Conservation (phyloP, 768 basidiomycete genomes). For the Termitomyces sp. region DNA sequence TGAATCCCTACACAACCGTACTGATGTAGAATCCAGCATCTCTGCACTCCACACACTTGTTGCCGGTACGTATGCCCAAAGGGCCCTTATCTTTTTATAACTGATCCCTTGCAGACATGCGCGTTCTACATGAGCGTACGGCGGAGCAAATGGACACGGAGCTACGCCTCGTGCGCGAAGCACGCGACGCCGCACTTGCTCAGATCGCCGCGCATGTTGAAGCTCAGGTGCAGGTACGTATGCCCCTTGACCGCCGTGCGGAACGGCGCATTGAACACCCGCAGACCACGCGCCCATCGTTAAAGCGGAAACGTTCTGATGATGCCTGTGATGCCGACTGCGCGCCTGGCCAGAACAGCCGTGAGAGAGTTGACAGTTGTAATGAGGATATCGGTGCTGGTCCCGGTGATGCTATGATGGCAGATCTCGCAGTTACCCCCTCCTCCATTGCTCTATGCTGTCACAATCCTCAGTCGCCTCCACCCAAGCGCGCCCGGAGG, state of each 20-base stretch:
- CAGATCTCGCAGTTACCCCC: background rate
- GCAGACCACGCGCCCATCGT: slow-evolving; percentile 22
- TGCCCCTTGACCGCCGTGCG: slow-evolving; percentile 4
- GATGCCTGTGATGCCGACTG: slow-evolving; percentile 19
- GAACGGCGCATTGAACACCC: slow-evolving; percentile 14
- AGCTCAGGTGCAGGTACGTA: slow-evolving; percentile 25
- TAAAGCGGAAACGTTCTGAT: slow-evolving; percentile 57
- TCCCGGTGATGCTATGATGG: slow-evolving; percentile 13
- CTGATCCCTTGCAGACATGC: slow-evolving; percentile 34
- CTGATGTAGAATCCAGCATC: slow-evolving; percentile 25
- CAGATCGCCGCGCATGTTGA: slow-evolving; percentile 25
- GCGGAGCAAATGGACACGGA: slow-evolving; percentile 41
- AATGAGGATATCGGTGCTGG: slow-evolving; percentile 10
- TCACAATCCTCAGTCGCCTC: slow-evolving; percentile 6
- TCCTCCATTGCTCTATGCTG: background rate
- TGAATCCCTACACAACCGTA: slow-evolving; percentile 15
- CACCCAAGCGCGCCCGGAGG: slow-evolving; percentile 41
- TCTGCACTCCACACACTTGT: slow-evolving; percentile 31
- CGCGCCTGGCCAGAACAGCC: background rate
- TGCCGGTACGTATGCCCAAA: slow-evolving; percentile 28
- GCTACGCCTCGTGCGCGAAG: slow-evolving; percentile 36
- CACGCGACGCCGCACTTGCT: slow-evolving; percentile 31
- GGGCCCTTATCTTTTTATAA: background rate
- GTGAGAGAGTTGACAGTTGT: background rate
- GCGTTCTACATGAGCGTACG: slow-evolving; percentile 31